Conservation (phyloP, 2,329 filamentous ascomycete genomes). For the Phoma sp. region DNA sequence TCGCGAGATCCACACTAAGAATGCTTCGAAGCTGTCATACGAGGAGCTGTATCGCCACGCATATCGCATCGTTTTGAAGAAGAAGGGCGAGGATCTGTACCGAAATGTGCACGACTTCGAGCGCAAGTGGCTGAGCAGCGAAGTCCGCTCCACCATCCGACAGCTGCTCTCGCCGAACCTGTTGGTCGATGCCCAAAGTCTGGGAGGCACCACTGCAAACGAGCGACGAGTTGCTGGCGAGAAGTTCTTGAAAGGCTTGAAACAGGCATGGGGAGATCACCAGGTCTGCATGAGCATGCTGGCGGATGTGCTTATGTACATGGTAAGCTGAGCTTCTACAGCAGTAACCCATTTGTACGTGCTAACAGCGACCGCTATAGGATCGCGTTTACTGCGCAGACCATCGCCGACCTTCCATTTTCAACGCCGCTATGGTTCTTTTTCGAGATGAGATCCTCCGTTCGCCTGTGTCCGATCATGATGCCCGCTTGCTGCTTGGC, state of each 20-base stretch:
- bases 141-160: constrained; percentile 74
- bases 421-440: constrained; percentile 80
- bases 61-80: constrained; percentile 91
- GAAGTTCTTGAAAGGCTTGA: constrained; percentile 77
- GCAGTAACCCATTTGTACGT: not conserved
- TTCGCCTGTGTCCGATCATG: constrained; percentile 55
- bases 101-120: constrained; percentile 81
- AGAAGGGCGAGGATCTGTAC: constrained; percentile 83
- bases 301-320: constrained; percentile 95
- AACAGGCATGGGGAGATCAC: constrained; percentile 85
- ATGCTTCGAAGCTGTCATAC: constrained; percentile 88
- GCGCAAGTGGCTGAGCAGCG: constrained; percentile 75
- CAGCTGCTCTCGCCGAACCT: constrained; percentile 74
- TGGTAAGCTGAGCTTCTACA: constrained; percentile 58
- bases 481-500: constrained; percentile 65
- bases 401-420: constrained; percentile 76
- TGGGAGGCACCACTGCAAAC: constrained; percentile 67
- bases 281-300: constrained; percentile 95
- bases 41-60: constrained; percentile 93
- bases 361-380: constrained; percentile 43
- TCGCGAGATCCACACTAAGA: constrained; percentile 87
- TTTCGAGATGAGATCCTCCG: constrained; percentile 87
- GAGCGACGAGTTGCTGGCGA: constrained; percentile 83
- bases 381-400: constrained; percentile 84
- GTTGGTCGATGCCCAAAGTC: constrained; percentile 58